Percentiles rank a stretch among this genome's conserved stretches.
Conservation (phyloP, 2,329 filamentous ascomycete species). For the Talaromyces sp. region DNA sequence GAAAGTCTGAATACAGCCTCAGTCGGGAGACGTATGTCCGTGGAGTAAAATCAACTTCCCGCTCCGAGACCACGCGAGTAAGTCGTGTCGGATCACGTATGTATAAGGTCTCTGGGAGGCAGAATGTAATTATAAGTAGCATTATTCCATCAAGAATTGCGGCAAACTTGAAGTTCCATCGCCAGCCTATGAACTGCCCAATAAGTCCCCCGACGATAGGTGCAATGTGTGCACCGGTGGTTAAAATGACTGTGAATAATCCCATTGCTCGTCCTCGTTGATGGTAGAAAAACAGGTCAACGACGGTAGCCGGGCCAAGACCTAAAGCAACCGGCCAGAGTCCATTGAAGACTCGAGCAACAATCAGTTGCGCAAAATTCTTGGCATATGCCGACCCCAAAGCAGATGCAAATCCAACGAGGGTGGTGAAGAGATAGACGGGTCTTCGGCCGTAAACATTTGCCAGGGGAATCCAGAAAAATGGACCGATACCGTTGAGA, state of each 20-base stretch:
- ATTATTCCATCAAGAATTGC: neutral
- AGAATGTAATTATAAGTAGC: neutral
- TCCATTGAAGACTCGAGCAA: slow-evolving; percentile 4
- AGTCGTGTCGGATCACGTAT: neutral
- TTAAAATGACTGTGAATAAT: slow-evolving; percentile 4
- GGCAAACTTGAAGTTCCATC: slow-evolving; percentile 1
- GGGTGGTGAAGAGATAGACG: slow-evolving; percentile 24
- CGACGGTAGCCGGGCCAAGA: slow-evolving; percentile 2
- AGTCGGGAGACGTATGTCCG: neutral
- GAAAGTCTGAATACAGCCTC: neutral
- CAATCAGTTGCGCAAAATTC: slow-evolving; percentile 3
- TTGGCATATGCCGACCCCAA: slow-evolving; percentile 1
- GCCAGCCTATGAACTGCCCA: neutral
- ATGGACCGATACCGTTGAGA: slow-evolving; percentile 23
- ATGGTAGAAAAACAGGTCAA: slow-evolving; percentile 3
- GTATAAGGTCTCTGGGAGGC: neutral
- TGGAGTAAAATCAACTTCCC: neutral
- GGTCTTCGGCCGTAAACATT: slow-evolving; percentile 31
- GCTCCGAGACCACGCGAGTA: neutral
- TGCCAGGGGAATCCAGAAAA: slow-evolving; percentile 23
- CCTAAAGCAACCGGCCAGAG: slow-evolving; percentile 3
- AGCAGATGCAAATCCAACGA: slow-evolving; percentile 16
- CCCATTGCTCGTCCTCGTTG: slow-evolving; percentile 4
- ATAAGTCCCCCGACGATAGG: neutral
- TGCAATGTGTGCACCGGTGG: slow-evolving; percentile 2